Percentiles rank a stretch among this genome's conserved stretches.
Conservation (phyloP, 768 basidiomycete genomes). For the Nidularia pulvinata region DNA sequence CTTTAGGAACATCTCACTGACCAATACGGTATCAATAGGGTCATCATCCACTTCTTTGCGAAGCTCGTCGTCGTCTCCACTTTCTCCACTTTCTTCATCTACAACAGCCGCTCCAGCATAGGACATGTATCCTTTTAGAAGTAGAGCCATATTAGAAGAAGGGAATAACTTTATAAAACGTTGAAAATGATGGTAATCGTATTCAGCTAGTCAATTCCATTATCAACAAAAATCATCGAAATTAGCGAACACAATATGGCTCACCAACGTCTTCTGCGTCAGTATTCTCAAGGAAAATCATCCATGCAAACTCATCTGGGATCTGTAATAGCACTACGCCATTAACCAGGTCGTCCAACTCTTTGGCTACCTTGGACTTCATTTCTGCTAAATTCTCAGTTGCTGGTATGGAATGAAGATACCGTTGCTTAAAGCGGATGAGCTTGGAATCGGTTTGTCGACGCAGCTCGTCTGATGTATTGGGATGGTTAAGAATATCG, state of each 20-base stretch:
- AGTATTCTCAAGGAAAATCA: conserved; percentile 67
- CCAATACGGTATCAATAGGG: conserved; percentile 61
- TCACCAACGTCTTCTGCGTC: conserved; percentile 70
- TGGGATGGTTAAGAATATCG: conserved; percentile 81
- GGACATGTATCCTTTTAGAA: conserved; percentile 69
- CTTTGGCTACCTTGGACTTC: conserved; percentile 49
- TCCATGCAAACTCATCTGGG: conserved; percentile 85
- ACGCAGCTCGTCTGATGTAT: conserved; percentile 80
- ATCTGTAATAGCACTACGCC: conserved; percentile 79
- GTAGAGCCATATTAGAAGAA: conserved; percentile 43
- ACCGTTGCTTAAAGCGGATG: conserved; percentile 58
- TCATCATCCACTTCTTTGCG: conserved; percentile 47
- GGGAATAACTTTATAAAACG: conserved; percentile 72
- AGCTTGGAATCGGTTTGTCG: conserved; percentile 76
- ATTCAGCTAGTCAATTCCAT: conserved; percentile 43
- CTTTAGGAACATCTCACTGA: conserved; percentile 26
- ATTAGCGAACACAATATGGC: conserved; percentile 16
- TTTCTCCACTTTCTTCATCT: conserved; percentile 33
- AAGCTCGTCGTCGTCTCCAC: not conserved
- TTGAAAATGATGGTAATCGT: conserved; percentile 54
- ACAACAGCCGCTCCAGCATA: conserved; percentile 50
- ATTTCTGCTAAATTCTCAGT: conserved; percentile 23
- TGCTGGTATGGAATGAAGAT: conserved; percentile 60
- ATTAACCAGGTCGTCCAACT: conserved; percentile 71
- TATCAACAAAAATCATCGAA: not conserved